Conservation (phyloP, 345 rosid species). For the Salix suchowensis region DNA sequence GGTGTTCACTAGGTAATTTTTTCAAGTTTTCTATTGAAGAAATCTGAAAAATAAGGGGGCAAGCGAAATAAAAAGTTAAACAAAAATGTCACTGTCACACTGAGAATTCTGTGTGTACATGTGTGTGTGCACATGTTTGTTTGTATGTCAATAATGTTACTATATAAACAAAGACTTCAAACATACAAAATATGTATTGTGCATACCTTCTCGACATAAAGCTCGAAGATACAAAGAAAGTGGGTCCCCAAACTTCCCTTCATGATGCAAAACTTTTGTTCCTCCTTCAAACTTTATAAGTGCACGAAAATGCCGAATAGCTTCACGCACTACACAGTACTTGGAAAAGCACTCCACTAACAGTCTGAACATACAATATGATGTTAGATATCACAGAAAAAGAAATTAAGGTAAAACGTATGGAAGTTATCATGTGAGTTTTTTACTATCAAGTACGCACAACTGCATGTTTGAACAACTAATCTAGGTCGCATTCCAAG, state of each 20-base stretch:
- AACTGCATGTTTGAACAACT: background rate
- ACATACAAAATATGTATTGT: background rate
- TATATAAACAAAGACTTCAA: background rate
- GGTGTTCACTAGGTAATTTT: too few species aligned
- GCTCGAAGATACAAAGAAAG: conserved; percentile 94
- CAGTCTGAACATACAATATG: conserved; percentile 50
- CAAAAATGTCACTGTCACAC: too few species aligned
- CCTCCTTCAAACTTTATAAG: conserved; percentile 83
- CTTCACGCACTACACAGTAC: conserved; percentile 77
- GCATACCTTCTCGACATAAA: conserved; percentile 88
- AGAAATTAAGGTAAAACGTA: background rate
- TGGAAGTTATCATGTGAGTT: background rate
- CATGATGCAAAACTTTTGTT: conserved; percentile 53
- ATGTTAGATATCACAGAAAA: conserved; percentile 14
- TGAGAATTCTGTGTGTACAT: too few species aligned
- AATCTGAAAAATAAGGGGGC: too few species aligned
- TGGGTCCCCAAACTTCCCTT: conserved; percentile 87
- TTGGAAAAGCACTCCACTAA: conserved; percentile 94
- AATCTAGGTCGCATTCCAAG: background rate
- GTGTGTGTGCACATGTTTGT: too few species aligned
- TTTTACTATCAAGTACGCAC: background rate
- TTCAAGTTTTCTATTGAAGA: too few species aligned
- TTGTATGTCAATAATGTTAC: background rate
- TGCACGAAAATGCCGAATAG: conserved; percentile 93
- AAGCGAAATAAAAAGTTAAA: too few species aligned